These are phyloP conservation scores for Gracilaria domingensis DNA, from an alignment of 23 red algal genomes.

Conservation along the genomic window DNA sequence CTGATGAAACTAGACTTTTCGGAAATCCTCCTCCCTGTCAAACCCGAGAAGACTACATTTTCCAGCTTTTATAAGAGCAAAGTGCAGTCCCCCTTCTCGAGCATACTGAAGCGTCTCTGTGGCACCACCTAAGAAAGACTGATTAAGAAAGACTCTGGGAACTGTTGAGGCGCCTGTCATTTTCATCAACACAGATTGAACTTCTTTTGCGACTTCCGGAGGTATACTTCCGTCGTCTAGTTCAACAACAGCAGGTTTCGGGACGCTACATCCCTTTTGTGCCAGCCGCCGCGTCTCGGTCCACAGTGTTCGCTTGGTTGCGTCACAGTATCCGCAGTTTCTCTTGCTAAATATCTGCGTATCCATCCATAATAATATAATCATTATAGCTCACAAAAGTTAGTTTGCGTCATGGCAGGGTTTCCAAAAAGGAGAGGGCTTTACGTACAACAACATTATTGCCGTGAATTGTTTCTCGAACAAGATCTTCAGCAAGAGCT, in stretches of 20 bases:
- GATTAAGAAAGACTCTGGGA: slow-evolving; percentile 53
- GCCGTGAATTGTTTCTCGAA: not conserved
- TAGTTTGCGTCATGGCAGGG: not conserved
- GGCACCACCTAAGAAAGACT: slow-evolving; percentile 61
- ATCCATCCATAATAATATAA: not conserved
- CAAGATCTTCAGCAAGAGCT: slow-evolving; percentile 17
- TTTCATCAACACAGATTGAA: slow-evolving; percentile 31
- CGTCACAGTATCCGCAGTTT: slow-evolving; percentile 55
- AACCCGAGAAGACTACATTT: slow-evolving; percentile 10
- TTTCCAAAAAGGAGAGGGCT: not conserved
- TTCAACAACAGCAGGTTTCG: slow-evolving; percentile 41
- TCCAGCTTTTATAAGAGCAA: slow-evolving; percentile 60
- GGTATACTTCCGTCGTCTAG: slow-evolving; percentile 43
- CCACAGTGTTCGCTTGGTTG: slow-evolving; percentile 37
- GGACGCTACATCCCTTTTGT: slow-evolving; percentile 20
- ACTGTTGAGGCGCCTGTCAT: slow-evolving; percentile 62
- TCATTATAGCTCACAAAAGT: not conserved
- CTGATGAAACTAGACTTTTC: not conserved
- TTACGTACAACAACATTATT: slow-evolving; percentile 33
- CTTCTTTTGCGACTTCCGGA: slow-evolving; percentile 35
- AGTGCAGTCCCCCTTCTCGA: slow-evolving; percentile 28
- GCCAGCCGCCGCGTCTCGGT: not conserved
- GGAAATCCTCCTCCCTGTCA: not conserved
- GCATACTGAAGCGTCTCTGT: slow-evolving; percentile 57
- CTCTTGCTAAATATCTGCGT: slow-evolving; percentile 53